Conservation (phyloP, 805 yeast species). For the Metschnikowia vanudenii region DNA sequence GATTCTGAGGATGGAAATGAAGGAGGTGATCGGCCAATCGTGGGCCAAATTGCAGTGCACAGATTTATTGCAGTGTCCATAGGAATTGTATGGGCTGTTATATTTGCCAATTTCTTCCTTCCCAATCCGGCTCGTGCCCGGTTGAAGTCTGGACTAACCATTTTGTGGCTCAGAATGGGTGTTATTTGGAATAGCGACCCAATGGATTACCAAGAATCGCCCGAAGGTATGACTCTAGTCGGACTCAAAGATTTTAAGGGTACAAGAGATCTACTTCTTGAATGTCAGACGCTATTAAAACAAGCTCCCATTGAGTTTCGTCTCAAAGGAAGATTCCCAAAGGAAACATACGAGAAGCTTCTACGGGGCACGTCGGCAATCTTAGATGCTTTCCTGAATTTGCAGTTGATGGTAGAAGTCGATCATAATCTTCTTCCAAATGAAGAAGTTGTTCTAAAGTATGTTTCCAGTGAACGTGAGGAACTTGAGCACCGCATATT, state of each 20-base stretch:
- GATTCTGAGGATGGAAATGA: slow-evolving; percentile 61
- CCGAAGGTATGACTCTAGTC: slow-evolving; percentile 23
- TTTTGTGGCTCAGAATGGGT: slow-evolving; percentile 79
- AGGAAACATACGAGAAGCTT: slow-evolving; percentile 47
- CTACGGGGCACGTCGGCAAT: slow-evolving; percentile 59
- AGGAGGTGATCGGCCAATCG: slow-evolving; percentile 67
- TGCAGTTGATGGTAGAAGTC: slow-evolving; percentile 64
- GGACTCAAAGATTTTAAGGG: slow-evolving; percentile 48
- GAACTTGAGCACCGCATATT: slow-evolving; percentile 75
- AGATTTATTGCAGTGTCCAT: slow-evolving; percentile 67
- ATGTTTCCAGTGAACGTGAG: slow-evolving; percentile 54
- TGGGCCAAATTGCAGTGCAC: slow-evolving; percentile 74
- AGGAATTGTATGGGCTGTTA: slow-evolving; percentile 76
- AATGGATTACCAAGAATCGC: slow-evolving; percentile 39
- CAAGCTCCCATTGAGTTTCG: slow-evolving; percentile 78
- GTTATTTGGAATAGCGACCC: slow-evolving; percentile 79
- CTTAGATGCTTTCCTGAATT: slow-evolving; percentile 71
- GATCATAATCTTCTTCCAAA: slow-evolving; percentile 52
- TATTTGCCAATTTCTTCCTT: slow-evolving; percentile 60
- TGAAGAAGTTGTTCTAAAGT: slow-evolving; percentile 56
- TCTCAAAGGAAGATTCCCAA: slow-evolving; percentile 70
- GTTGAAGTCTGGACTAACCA: slow-evolving; percentile 60
- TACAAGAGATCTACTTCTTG: slow-evolving; percentile 55
- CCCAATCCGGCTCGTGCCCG: slow-evolving; percentile 77
- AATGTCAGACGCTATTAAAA: slow-evolving; percentile 55